phyloP scores from a whole-genome alignment of 345 rosid species.

The Noccaea bulbosa region DNA sequence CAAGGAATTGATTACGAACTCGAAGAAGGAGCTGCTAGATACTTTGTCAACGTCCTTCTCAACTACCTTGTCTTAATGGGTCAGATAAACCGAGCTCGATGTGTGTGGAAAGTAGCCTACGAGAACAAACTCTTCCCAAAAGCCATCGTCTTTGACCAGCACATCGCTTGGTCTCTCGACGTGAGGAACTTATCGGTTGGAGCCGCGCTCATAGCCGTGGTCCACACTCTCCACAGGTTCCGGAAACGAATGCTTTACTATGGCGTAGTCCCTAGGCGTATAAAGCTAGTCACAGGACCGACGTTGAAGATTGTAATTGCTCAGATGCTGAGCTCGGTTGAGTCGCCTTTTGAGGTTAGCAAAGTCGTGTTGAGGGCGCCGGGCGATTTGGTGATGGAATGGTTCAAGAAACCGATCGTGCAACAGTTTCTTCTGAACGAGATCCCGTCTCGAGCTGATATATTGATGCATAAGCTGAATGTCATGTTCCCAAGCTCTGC shows the following conservation, averaged over 20 bases:
- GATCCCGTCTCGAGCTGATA: conserved; percentile 83
- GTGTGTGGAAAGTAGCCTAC: conserved; percentile 97
- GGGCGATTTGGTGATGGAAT: conserved; percentile 89
- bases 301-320: conserved; percentile 89
- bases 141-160: conserved; percentile 96
- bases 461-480: conserved; percentile 94
- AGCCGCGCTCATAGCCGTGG: conserved; percentile 95
- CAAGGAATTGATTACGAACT: conserved; percentile 91
- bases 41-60: conserved; percentile 90
- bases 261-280: conserved; percentile 90
- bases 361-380: conserved; percentile 93
- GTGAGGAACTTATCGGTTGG: conserved; percentile 94
- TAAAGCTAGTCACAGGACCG: conserved; percentile 95
- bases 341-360: conserved; percentile 94
- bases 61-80: conserved; percentile 98
- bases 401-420: conserved; percentile 97
- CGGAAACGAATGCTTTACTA: conserved; percentile 94
- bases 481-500: conserved; percentile 87
- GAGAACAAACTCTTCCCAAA: conserved; percentile 97
- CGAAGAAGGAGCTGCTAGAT: conserved; percentile 93
- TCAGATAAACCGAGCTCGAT: conserved; percentile 90
- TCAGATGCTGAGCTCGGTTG: conserved; percentile 91
- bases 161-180: conserved; percentile 97
- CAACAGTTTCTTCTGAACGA: conserved; percentile 96
- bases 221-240: conserved; percentile 93